Evolutionary conservation across 768 basidiomycete genomes (phyloP), one percentile per base, ranked within the genome.

Genomic region (Scleroderma citrinum): DNA sequence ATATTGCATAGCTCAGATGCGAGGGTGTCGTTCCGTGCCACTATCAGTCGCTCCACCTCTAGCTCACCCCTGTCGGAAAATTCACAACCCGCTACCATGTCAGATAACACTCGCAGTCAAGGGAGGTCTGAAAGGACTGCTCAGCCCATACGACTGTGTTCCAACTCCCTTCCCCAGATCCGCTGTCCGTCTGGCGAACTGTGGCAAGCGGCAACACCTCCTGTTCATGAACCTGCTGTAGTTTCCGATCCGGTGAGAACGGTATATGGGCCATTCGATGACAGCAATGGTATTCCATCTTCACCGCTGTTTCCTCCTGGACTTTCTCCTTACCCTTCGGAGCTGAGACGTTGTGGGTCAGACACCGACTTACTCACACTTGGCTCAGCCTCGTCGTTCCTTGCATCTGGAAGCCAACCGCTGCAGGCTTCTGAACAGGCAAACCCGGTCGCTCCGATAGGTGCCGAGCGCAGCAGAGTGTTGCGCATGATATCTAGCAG

Each of bases 321-420:
- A 19, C 53, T 63, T 10, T 32, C 48, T 10, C 51, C 59, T 36
- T 48, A 32, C 16, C 50, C 42, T 19, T 19, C 51, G 32, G 50
- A 52, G 14, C 20, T 48, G 36, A 55, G 46, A 41, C 55, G 48
- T 20, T 41, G 51, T 24, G 29, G 23, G 16, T 52, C 55, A 2
- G 47, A 41, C 40, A 10, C 51, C 7, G 49, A 53, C 38, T n/a
- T 43, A 7, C 38, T 36, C 30, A 38, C 46, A 6, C 30, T 29
- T 36, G 29, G 50, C 16, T 60, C 65, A 14, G 21, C 52, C 3
- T 66, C 64, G 1, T 46, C 52, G 5, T 59, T 58, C 7, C 40
- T 62, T 45, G 60, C 64, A 21, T 49, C 55, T 7, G 66, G 58
- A 30, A 66, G 60, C 51, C 62, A 59, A 46, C 60, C 62, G 43